Conservation (phyloP, 108 stramenopile genomes). For the Nitzschia sp. region DNA sequence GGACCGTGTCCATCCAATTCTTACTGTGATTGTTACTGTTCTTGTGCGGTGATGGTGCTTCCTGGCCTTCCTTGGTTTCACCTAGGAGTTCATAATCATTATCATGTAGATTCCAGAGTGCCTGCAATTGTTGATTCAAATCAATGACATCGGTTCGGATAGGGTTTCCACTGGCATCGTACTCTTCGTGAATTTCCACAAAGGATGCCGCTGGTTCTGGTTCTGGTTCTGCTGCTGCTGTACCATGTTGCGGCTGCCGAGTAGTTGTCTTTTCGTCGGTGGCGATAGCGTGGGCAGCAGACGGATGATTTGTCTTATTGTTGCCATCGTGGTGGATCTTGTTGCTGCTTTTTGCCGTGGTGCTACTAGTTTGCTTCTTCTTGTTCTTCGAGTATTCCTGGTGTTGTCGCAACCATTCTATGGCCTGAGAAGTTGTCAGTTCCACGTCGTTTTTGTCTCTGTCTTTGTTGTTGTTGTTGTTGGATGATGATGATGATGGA, state of each 20-base stretch:
- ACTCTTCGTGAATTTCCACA: conserved; percentile 61
- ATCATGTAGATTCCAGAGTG: conserved; percentile 17
- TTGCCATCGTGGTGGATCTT: too few relatives aligned
- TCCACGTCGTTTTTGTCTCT: conserved; percentile 8
- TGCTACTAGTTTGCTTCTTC: neutral
- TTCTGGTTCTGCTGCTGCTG: neutral
- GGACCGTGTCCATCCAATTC: conserved; percentile 4
- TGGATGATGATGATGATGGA: too few relatives aligned
- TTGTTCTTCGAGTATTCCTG: too few relatives aligned
- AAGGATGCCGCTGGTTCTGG: conserved; percentile 3
- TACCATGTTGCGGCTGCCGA: neutral
- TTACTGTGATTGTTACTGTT: too few relatives aligned
- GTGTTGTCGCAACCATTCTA: conserved; percentile 2
- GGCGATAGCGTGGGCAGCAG: neutral
- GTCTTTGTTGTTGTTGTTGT: neutral
- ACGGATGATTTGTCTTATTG: neutral
- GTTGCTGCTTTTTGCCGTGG: conserved; percentile 3
- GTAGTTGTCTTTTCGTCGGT: neutral
- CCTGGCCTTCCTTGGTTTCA: neutral
- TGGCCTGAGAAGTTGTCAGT: neutral
- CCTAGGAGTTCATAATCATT: conserved; percentile 6
- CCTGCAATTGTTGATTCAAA: conserved; percentile 38
- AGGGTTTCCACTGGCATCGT: conserved; percentile 37
- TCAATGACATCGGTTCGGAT: conserved; percentile 41
- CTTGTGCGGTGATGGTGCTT: too few relatives aligned